Evolutionary conservation across 2,329 filamentous ascomycete species (phyloP).

Genomic region (Colletotrichum australisinense): DNA sequence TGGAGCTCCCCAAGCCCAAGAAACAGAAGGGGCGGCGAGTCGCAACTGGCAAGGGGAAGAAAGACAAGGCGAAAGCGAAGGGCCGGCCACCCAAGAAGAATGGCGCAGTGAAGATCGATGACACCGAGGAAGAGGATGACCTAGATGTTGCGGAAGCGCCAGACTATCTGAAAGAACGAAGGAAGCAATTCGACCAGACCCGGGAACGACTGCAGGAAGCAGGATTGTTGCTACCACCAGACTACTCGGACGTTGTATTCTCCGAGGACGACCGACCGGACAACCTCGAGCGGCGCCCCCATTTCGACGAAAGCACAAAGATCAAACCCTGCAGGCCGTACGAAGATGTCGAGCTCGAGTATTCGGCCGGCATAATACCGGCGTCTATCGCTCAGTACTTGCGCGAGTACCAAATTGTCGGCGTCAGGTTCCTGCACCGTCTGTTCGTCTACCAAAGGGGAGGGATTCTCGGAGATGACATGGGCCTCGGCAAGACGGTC

Average conservation of each 20-base stretch:
- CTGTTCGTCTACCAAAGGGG: conserved; percentile 93
- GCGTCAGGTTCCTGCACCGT: conserved; percentile 86
- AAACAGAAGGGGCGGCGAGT: conserved; percentile 61
- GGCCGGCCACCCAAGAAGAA: conserved; percentile 40
- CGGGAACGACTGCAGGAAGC: conserved; percentile 70
- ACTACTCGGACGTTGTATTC: conserved; percentile 80
- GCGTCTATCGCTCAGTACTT: conserved; percentile 92
- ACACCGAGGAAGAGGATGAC: conserved; percentile 52
- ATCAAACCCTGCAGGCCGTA: conserved; percentile 77
- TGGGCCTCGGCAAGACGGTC: conserved; percentile 97
- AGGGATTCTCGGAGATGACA: conserved; percentile 93
- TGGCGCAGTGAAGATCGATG: conserved; percentile 40
- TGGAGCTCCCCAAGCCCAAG: conserved; percentile 73
- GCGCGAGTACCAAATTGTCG: conserved; percentile 89
- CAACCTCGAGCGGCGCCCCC: conserved; percentile 73
- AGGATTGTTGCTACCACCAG: conserved; percentile 81
- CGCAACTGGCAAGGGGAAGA: conserved; percentile 54
- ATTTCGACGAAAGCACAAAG: conserved; percentile 65
- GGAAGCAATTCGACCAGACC: conserved; percentile 75
- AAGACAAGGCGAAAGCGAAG: conserved; percentile 43
- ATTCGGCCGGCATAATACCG: conserved; percentile 85
- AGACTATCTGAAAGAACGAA: conserved; percentile 77
- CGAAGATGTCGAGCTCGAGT: conserved; percentile 78
- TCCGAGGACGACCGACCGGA: conserved; percentile 67
- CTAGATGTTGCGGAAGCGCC: conserved; percentile 72